Conservation (phyloP, 1,139 yeast species). For the Yamadazyma diddensiae region DNA sequence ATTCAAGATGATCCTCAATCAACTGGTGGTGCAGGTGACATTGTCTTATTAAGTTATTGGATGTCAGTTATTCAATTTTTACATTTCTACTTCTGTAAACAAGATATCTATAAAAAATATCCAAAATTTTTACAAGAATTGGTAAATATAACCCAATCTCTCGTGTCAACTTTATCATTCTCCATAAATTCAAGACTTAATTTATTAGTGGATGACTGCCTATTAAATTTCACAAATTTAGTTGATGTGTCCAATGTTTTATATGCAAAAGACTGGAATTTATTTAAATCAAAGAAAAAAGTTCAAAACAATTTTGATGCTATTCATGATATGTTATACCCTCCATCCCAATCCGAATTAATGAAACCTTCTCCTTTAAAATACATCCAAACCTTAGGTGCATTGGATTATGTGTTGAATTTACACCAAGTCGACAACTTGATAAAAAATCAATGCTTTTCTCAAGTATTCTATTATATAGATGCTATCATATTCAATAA, state of each 20-base stretch:
- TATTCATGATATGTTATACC: conserved; percentile 64
- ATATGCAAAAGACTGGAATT: conserved; percentile 74
- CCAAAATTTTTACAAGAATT: conserved; percentile 62
- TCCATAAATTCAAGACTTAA: conserved; percentile 62
- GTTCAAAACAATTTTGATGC: conserved; percentile 58
- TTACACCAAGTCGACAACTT: conserved; percentile 78
- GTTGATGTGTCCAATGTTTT: conserved; percentile 60
- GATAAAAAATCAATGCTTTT: conserved; percentile 69
- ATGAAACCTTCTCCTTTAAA: conserved; percentile 85
- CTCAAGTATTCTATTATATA: conserved; percentile 78
- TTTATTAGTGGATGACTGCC: conserved; percentile 56
- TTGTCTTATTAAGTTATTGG: conserved; percentile 72
- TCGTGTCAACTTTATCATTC: conserved; percentile 61
- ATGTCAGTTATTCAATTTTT: conserved; percentile 63
- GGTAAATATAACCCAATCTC: conserved; percentile 54
- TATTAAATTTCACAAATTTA: conserved; percentile 61
- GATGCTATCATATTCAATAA: conserved; percentile 72
- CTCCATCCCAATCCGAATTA: conserved; percentile 61
- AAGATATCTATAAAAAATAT: conserved; percentile 49
- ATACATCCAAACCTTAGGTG: conserved; percentile 83
- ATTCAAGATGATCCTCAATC: conserved; percentile 22
- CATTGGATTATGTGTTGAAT: conserved; percentile 80
- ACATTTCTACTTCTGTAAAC: conserved; percentile 61
- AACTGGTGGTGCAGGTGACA: conserved; percentile 53
- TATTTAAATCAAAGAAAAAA: conserved; percentile 54